Conservation (phyloP, 2,329 filamentous ascomycete genomes). For the Cryphonectria naterciae region DNA sequence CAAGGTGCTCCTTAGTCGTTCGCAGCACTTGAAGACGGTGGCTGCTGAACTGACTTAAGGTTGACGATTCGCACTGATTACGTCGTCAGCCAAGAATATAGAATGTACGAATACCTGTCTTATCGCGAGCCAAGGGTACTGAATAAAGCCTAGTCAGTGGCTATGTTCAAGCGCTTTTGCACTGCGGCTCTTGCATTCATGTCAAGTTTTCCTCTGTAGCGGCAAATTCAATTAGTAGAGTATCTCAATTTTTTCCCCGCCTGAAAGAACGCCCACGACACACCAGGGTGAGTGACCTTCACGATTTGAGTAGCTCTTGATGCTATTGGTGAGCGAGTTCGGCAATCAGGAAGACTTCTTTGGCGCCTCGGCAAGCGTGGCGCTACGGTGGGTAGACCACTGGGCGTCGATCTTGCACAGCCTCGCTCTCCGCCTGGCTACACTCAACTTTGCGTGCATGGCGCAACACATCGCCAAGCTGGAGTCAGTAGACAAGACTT, state of each 20-base stretch:
- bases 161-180: background rate
- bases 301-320: background rate
- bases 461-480: slow-evolving; percentile 1
- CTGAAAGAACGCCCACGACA: background rate
- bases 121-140: background rate
- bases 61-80: background rate
- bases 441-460: slow-evolving; percentile 8
- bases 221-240: background rate
- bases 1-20: background rate
- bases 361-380: slow-evolving; percentile 12
- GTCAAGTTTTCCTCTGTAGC: background rate
- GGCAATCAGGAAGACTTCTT: background rate
- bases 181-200: background rate
- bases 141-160: background rate
- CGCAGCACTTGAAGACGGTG: background rate
- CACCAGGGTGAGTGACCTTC: background rate
- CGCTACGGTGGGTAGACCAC: background rate
- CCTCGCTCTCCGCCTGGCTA: slow-evolving; percentile 23
- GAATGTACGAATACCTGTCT: background rate
- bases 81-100: background rate
- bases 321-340: background rate
- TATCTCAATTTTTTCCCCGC: background rate
- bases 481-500: background rate
- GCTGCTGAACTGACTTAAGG: background rate
- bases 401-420: slow-evolving; percentile 15